These are phyloP conservation scores for Eragrostis curvula DNA, from an alignment of 176 grass and related monocot species.

Conservation along the genomic window DNA sequence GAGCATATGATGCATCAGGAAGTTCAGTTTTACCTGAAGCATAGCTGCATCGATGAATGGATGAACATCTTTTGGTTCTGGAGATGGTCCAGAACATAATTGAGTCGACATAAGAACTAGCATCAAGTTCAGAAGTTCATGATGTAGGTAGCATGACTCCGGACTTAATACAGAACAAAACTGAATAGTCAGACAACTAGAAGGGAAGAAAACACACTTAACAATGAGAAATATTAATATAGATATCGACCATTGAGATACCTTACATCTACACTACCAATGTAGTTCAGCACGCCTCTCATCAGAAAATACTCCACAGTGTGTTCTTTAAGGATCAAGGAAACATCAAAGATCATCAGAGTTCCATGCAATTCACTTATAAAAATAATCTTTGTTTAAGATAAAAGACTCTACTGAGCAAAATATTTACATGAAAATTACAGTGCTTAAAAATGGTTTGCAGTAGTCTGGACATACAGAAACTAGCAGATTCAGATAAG, in stretches of 20 bases:
- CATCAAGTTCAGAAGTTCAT: conserved; percentile 95
- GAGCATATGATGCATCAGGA: conserved; percentile 30
- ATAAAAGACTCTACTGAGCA: not conserved
- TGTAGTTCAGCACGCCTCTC: conserved; percentile 72
- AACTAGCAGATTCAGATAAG: conserved; percentile 17
- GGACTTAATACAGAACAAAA: conserved; percentile 63
- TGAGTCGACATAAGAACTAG: conserved; percentile 98
- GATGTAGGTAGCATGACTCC: conserved; percentile 85
- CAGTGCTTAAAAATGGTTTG: not conserved
- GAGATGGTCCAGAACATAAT: conserved; percentile 94
- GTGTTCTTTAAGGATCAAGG: conserved; percentile 54
- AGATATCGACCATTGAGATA: conserved; percentile 54
- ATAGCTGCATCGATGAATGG: conserved; percentile 96
- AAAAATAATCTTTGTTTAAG: not conserved
- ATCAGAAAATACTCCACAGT: conserved; percentile 84
- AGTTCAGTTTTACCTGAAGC: conserved; percentile 73
- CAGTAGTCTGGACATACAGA: not conserved
- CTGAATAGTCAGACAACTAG: conserved; percentile 43
- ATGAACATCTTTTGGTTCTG: conserved; percentile 91
- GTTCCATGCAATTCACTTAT: not conserved
- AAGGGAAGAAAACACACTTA: not conserved
- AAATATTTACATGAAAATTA: not conserved
- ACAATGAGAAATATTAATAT: conserved; percentile 10
- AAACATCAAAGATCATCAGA: conserved; percentile 23
- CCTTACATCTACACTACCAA: conserved; percentile 92